A percentile compares a stretch with the other conserved stretches of the same genome.
Conservation (phyloP, 169 alveolate species). For the Blepharisma undulans region DNA sequence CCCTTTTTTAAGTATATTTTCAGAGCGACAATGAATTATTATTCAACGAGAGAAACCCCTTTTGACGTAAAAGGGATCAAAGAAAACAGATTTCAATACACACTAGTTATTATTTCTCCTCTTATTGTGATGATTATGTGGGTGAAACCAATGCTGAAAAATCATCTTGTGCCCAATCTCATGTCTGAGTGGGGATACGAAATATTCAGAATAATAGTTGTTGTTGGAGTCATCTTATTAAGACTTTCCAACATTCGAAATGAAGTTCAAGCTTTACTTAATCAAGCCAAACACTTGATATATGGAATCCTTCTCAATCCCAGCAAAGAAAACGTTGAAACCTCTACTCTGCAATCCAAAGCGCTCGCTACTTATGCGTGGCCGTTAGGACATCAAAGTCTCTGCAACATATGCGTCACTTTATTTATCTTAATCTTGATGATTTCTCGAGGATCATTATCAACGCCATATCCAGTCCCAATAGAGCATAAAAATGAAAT, state of each 20-base stretch:
- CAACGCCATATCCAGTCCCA: background rate
- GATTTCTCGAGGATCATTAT: background rate
- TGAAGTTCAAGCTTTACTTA: slow-evolving; percentile 29
- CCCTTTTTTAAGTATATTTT: slow-evolving; percentile 25
- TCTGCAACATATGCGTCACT: background rate
- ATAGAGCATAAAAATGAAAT: background rate
- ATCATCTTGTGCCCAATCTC: background rate
- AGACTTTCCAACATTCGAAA: slow-evolving; percentile 4
- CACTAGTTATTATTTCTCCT: background rate
- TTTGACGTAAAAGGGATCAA: slow-evolving; percentile 10
- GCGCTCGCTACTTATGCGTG: slow-evolving; percentile 30
- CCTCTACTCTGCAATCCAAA: background rate
- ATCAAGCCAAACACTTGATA: slow-evolving; percentile 8
- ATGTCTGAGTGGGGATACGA: background rate
- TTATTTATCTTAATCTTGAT: background rate
- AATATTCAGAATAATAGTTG: background rate
- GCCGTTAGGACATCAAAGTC: slow-evolving; percentile 34
- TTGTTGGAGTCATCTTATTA: background rate
- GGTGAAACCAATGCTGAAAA: background rate
- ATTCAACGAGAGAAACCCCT: slow-evolving; percentile 1
- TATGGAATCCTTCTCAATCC: background rate
- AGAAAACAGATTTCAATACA: background rate
- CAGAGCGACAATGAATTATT: slow-evolving; percentile 11
- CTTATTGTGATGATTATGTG: background rate
- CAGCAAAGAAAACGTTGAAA: background rate